A percentile compares a stretch with the other conserved stretches of the same genome.
Conservation (phyloP, 2,329 filamentous ascomycete species). For the Monosporascus ibericus region DNA sequence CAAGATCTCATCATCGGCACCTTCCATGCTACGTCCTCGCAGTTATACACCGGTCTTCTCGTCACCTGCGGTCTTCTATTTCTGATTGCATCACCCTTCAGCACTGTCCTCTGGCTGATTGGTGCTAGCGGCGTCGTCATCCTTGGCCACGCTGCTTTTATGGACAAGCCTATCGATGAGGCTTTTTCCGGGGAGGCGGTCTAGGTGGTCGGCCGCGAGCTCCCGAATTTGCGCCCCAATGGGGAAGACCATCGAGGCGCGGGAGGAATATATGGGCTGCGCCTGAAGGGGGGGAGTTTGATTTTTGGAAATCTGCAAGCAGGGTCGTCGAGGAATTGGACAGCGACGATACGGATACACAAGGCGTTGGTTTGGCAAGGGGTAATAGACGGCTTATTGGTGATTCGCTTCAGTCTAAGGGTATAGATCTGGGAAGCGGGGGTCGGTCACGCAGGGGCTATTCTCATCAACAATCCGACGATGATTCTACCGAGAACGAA, state of each 20-base stretch:
- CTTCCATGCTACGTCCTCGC: constrained; percentile 77
- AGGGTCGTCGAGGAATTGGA: constrained; percentile 64
- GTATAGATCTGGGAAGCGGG: constrained; percentile 47
- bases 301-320: constrained; percentile 31
- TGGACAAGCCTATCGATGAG: constrained; percentile 99
- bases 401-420: constrained; percentile 56
- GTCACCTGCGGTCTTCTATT: constrained; percentile 78
- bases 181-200: constrained; percentile 99
- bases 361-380: constrained; percentile 45
- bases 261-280: constrained; percentile 58
- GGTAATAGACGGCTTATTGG: constrained; percentile 47
- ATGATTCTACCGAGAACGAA: constrained; percentile 43
- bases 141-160: constrained; percentile 85
- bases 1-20: constrained; percentile 81
- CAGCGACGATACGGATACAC: constrained; percentile 51
- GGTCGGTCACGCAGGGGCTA: constrained; percentile 33
- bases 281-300: constrained; percentile 40
- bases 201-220: constrained; percentile 99
- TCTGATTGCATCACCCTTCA: constrained; percentile 77
- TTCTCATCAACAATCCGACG: constrained; percentile 33
- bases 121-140: constrained; percentile 92
- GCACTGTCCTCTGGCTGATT: constrained; percentile 88
- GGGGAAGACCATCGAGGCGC: constrained; percentile 99
- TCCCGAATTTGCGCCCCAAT: constrained; percentile 88
- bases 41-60: constrained; percentile 87